Percentiles rank a stretch among this genome's conserved stretches.
These are phyloP conservation scores for Aspergillus conjunctus DNA, from an alignment of 495 filamentous ascomycete genomes.

Conservation along the genomic window DNA sequence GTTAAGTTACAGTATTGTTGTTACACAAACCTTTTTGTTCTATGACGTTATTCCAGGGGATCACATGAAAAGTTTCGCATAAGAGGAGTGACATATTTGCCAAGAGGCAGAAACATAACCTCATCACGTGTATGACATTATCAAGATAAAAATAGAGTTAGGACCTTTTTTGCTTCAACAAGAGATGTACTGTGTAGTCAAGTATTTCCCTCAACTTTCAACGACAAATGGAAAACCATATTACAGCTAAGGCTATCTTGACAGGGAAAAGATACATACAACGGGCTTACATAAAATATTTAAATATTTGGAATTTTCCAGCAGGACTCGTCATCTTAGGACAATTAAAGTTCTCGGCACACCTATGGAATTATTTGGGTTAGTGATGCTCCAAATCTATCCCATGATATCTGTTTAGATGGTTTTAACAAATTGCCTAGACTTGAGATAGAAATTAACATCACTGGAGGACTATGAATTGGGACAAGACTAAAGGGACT, in stretches of 20 bases:
- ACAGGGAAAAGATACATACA: background rate
- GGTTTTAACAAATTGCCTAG: background rate
- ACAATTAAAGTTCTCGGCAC: background rate
- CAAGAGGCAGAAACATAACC: background rate
- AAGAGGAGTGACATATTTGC: background rate
- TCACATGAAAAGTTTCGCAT: background rate
- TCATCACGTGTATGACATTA: background rate
- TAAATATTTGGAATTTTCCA: too few species aligned
- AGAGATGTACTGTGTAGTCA: background rate
- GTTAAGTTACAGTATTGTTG: background rate
- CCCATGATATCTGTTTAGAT: background rate
- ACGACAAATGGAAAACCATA: background rate
- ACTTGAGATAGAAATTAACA: background rate
- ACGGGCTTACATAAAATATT: background rate
- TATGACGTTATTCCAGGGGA: background rate
- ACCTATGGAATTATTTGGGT: background rate
- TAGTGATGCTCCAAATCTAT: background rate
- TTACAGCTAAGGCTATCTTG: background rate
- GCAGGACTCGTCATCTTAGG: background rate
- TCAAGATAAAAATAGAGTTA: background rate
- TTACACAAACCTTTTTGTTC: constrained; percentile 2
- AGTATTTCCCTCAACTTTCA: background rate
- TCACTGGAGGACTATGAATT: background rate
- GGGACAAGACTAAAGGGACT: background rate
- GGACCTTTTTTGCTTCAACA: background rate